These are phyloP conservation scores for Leccinum olivaceopallidum DNA, from an alignment of 768 basidiomycete genomes.

Conservation along the genomic window DNA sequence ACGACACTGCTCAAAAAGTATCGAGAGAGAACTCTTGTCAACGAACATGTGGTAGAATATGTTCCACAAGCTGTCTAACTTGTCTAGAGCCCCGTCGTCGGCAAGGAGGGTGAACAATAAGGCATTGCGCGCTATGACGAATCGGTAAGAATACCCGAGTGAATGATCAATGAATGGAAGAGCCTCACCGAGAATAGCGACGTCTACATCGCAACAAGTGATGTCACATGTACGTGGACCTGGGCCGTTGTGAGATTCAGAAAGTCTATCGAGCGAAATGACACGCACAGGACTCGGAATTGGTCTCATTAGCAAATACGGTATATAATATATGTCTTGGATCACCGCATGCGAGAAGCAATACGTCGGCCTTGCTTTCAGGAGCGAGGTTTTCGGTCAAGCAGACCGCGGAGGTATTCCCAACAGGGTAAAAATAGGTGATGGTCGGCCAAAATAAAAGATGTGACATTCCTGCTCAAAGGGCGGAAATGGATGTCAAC, in stretches of 20 bases:
- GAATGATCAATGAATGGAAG: neutral
- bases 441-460: slow-evolving; percentile 18
- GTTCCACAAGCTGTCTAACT: slow-evolving; percentile 23
- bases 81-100: slow-evolving; percentile 16
- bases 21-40: slow-evolving; percentile 17
- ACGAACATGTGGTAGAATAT: slow-evolving; percentile 29
- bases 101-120: slow-evolving; percentile 29
- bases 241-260: slow-evolving; percentile 3
- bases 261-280: neutral
- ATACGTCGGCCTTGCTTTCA: slow-evolving; percentile 37
- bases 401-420: slow-evolving; percentile 55
- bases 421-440: slow-evolving; percentile 57
- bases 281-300: slow-evolving; percentile 6
- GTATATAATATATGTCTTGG: slow-evolving; percentile 54
- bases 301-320: slow-evolving; percentile 24
- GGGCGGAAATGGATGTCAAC: neutral
- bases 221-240: slow-evolving; percentile 23
- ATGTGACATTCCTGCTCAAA: slow-evolving; percentile 16
- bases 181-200: slow-evolving; percentile 26
- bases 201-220: slow-evolving; percentile 33
- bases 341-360: slow-evolving; percentile 60
- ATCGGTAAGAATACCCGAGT: neutral
- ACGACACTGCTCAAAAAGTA: slow-evolving; percentile 25
- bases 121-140: slow-evolving; percentile 26
- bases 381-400: slow-evolving; percentile 48